Base-by-base conservation (phyloP, 2,329 filamentous ascomycete species). In the Xylariales sp. region DNA sequence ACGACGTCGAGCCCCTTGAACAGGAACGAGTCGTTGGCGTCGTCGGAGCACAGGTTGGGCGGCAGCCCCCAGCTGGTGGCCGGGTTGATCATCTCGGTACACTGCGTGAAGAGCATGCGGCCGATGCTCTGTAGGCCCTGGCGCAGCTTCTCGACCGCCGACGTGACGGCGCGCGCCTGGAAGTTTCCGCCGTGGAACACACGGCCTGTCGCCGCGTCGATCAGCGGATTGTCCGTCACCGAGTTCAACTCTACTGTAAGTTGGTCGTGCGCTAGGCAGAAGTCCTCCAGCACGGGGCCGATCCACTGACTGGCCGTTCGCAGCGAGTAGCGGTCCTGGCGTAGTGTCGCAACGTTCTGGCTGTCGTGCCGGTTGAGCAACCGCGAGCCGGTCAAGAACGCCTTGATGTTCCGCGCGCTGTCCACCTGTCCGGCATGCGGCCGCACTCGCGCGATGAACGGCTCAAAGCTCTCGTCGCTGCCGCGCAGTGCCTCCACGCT, bases 261-360 rank as follows among this genome's bases (percentile, higher is more conserved):
- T 73, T 92, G 90, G 2, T 80, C 75, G 52, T 85, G 80, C 0
- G 89, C 87, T 0, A 90, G 82, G 0, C 80, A 62, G 0, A 92
- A 79, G 69, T 91, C 89, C 75, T 92, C 90, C 0, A 92, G 78
- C 28, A 87, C 83, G 0, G 90, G 90, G 0, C 89, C 89, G 34
- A 92, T 82, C 90, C 90, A 92, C 77, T 93, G 90, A 0, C 87
- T 83, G 0, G 89, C 84, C 0, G 87, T 91, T 10, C 90, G 83
- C 1, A 90, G 80, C 0, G 89, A 82, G 73, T 92, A 92, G 2
- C 90, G 84, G 75, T 92, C 90, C 74, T 92, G 63, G 87, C 81
- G 82, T 1, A 90, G 80, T 3, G 85, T 81, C 49, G 48, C 75
- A 62, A 34, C 36, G n/a, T 23, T 76, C 64, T 64, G 50, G 73